Base-by-base conservation (phyloP, 257 asterid species). In the Ligustrum vulgare region DNA sequence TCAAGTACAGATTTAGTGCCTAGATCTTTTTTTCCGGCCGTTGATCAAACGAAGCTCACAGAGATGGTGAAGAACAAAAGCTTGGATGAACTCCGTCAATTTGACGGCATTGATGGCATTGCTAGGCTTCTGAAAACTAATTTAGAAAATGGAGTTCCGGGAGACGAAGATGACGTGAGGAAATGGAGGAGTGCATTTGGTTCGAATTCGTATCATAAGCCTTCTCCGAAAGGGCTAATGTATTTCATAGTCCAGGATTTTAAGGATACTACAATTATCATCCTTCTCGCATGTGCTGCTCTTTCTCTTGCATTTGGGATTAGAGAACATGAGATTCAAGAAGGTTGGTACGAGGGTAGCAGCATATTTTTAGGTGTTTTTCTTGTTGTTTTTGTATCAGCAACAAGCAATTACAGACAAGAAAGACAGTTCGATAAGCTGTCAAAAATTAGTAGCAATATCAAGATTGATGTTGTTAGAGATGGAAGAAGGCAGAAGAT, bases 281-380 rank as follows among this genome's bases (percentile, higher is more conserved):
- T 91, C 63, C 82, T 91, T 25, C 66, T 89, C 0, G 68, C 78
- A 0, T 89, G 87, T 75, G 96, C 89, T 7, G 76, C 80, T 0
- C 69, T 89, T 1, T 84, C 96, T 3, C 75, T 91, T 4, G 77
- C 86, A 28, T 88, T 88, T 35, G 96, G 96, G 0, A 33, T 88
- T 1, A 72, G 82, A 56, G 84, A 73, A 63, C 85, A 84, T 2
- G 97, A 93, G 0, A 80, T 23, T 0, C 28, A 31, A 0, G 80
- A 78, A 43, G 96, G 95, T 33, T 91, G 91, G 83, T 84, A 83
- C 6, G 97, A 89, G 73, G 96, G 97, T 2, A 88, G 87, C 3
- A 84, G 89, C 82, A 89, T 89, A 67, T 67, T 85, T 31, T 78
- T 78, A 9, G 91, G 92, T 0, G 87, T 88, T 67, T 82, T 88